Base-by-base conservation (phyloP, 2,329 filamentous ascomycete genomes). In the Chrysoporthe deuterocubensis region DNA sequence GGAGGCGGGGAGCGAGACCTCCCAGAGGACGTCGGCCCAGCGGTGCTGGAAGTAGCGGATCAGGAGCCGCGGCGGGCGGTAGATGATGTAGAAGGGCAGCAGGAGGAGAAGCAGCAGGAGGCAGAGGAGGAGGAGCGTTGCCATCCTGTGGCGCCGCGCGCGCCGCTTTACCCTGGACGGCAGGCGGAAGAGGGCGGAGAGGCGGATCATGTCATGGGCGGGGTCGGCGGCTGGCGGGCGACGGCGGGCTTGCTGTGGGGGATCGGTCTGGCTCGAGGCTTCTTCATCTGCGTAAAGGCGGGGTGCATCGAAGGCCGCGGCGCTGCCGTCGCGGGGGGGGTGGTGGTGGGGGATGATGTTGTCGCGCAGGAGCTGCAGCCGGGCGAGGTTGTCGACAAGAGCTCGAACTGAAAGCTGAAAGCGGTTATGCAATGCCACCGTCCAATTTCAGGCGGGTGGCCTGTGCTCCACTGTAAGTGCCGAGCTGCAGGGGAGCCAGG, bases 1-100 rank as follows among this genome's bases (percentile, higher is more conserved):
- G 57, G 64, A 34, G 2, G 69, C 63, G 0, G 81, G 77, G 6
- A 78, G 73, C 7, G 77, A 73, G 40, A 92, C 84, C 72, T 92
- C 89, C 84, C 91, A 97, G 16, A 97, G 83, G 3, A 96, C 91
- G 73, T 94, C 89, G 1, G 92, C 92, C 85, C 91, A 94, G 70
- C 86, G 88, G 72, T 81, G 81, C 74, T 90, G 86, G 68, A 96
- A 87, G 81, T 91, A 90, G 67, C 82, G 80, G 75, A 97, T 91
- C 46, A 97, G 78, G 58, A 85, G 78, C n/a, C 78, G 79, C 0
- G 94, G 93, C 2, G 94, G 93, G 77, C 93, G 94, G 85, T 97
- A 97, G 73, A 96, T 83, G 71, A 87, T 77, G 81, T 93, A 96
- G 71, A 90, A 80, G 63, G 82, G 79, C 8, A 78, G 65, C 32